phyloP scores from a whole-genome alignment of 208 protist genomes.

The Leishmania mexicana region DNA sequence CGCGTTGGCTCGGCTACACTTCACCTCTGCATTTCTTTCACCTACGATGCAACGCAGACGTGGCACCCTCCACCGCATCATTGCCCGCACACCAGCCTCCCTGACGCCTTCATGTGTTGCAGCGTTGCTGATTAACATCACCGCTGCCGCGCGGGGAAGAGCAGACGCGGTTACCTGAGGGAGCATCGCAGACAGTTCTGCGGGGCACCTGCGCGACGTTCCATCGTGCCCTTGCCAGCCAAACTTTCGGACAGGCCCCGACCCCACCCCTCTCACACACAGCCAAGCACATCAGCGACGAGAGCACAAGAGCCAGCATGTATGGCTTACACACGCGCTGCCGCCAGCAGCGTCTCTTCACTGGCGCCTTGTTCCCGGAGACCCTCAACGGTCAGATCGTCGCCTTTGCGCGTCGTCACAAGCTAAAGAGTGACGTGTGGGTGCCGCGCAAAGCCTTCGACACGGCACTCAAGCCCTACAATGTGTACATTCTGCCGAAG shows the following conservation, averaged over 20 bases:
- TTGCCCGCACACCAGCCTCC: background rate
- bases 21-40: background rate
- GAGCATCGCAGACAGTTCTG: background rate
- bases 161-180: background rate
- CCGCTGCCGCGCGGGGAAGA: background rate
- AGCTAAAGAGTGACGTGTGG: conserved; percentile 69
- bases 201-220: background rate
- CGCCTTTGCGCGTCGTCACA: conserved; percentile 56
- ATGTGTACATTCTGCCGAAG: conserved; percentile 56
- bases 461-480: conserved; percentile 31
- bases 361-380: conserved; percentile 73
- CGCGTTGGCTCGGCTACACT: background rate
- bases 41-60: background rate
- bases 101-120: background rate
- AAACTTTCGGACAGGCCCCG: background rate
- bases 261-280: background rate
- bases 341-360: conserved; percentile 71
- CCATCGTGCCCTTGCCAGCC: background rate
- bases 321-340: background rate
- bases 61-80: background rate
- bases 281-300: background rate
- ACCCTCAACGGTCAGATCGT: conserved; percentile 56
- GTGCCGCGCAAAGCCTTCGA: conserved; percentile 61
- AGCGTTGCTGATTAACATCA: background rate
- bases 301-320: background rate